Evolutionary conservation across 345 rosid species (phyloP), one percentile per base, ranked within the genome.

Genomic region (Populus pruinosa): DNA sequence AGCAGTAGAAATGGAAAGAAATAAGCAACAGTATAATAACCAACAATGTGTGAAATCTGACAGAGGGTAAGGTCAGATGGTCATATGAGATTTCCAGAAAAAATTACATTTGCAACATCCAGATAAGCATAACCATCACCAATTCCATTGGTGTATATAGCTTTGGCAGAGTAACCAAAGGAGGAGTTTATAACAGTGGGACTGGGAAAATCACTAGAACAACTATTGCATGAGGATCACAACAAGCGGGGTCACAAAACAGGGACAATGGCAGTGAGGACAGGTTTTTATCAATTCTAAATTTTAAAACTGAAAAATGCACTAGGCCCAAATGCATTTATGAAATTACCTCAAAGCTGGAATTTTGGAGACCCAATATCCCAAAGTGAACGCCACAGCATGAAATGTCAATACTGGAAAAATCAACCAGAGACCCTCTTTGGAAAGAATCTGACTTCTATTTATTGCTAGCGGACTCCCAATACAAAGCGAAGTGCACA

Each of bases 381-480:
- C 99, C 77, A 84, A 29, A 74, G 84, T 39, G 85, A 95, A 93
- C 74, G 98, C 96, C 79, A 84, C 85, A 0, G 85, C 86, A 80
- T 93, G 98, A 86, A 95, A 93, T 73, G 93, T 84, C 80, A 92
- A 71, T 18, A 95, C 89, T 8, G 98, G 99, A 85, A 93, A 77
- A 84, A 92, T 78, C 88, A 93, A 81, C 69, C 84, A 85, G 33
- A 91, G 86, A 76, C 98, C 97, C 72, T 91, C 88, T 61, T 75
- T 67, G 25, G 97, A 95, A 38, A 90, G 87, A 80, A 95, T 95
- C 79, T 88, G 96, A 84, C 89, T 82, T 74, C 80, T 89, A 56
- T 93, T 95, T 73, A 93, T 86, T 2, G 99, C 96, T 72, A 95
- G 93, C 8, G 98, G 99, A 86, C 99, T 93, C 50, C 99, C 98